Percentiles rank a stretch among this genome's conserved stretches.
Conservation (phyloP, 495 filamentous ascomycete genomes). For the Hamigera avellanea region DNA sequence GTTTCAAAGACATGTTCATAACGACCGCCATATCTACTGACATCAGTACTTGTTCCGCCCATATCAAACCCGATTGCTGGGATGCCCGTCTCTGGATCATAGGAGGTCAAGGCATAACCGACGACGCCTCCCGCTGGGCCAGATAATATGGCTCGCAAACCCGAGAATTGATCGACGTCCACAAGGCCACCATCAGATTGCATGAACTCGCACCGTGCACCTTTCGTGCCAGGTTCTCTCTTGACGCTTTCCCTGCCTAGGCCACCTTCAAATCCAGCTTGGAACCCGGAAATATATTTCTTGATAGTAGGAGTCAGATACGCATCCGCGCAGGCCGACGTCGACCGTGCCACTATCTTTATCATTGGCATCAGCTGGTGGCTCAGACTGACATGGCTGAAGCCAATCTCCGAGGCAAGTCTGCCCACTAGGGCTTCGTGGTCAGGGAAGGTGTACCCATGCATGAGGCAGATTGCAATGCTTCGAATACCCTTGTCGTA, state of each 20-base stretch:
- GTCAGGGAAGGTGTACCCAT: slow-evolving; percentile 36
- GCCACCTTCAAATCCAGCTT: slow-evolving; percentile 43
- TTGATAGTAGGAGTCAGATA: slow-evolving; percentile 87
- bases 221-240: slow-evolving; percentile 23
- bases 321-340: slow-evolving; percentile 81
- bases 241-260: slow-evolving; percentile 5
- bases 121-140: slow-evolving; percentile 59
- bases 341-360: slow-evolving; percentile 54
- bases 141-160: slow-evolving; percentile 39
- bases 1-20: slow-evolving; percentile 95
- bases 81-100: slow-evolving; percentile 64
- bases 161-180: slow-evolving; percentile 35
- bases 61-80: slow-evolving; percentile 94
- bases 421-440: slow-evolving; percentile 20
- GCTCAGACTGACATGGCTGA: slow-evolving; percentile 41
- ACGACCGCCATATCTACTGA: slow-evolving; percentile 64
- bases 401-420: slow-evolving; percentile 22
- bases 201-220: slow-evolving; percentile 36
- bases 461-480: slow-evolving; percentile 36
- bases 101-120: slow-evolving; percentile 80
- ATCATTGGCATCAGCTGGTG: slow-evolving; percentile 68
- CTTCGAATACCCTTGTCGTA: slow-evolving; percentile 26
- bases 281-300: slow-evolving; percentile 76
- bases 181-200: slow-evolving; percentile 39
- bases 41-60: slow-evolving; percentile 86